Percentiles rank a stretch among this genome's conserved stretches.
Evolutionary conservation across 2,329 filamentous ascomycete species (phyloP).

Genomic region (Penicillium sp.): DNA sequence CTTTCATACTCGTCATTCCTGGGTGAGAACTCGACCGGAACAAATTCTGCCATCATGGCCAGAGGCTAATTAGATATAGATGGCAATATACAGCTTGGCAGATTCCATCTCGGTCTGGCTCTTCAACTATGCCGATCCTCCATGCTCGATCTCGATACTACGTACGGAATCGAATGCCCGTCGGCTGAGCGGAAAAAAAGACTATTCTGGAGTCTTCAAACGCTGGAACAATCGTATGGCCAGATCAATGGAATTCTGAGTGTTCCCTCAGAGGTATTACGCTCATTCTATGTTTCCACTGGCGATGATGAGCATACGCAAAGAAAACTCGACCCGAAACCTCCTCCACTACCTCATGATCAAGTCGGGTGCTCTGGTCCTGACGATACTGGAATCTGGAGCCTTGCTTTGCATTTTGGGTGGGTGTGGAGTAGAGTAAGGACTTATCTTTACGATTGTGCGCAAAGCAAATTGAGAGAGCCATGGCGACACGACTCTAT

Average conservation of each 20-base stretch:
- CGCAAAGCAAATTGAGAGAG: conserved; percentile 53
- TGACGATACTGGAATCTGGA: conserved; percentile 56
- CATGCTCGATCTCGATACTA: conserved; percentile 51
- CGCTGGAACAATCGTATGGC: conserved; percentile 57
- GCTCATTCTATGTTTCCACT: conserved; percentile 36
- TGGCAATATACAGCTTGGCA: conserved; percentile 54
- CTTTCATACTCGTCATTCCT: conserved; percentile 57
- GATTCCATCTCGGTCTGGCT: conserved; percentile 56
- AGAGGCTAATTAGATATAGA: conserved; percentile 36
- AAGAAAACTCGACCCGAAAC: conserved; percentile 35
- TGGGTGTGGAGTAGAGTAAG: conserved; percentile 56
- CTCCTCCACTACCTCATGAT: conserved; percentile 51
- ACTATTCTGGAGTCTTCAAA: conserved; percentile 57
- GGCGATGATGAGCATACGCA: conserved; percentile 21
- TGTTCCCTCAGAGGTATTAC: conserved; percentile 48
- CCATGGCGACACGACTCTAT: conserved; percentile 59
- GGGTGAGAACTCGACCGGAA: conserved; percentile 34
- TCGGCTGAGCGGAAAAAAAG: conserved; percentile 52
- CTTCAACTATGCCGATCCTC: conserved; percentile 57
- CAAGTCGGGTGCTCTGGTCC: conserved; percentile 48
- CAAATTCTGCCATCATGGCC: conserved; percentile 3
- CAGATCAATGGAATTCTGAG: conserved; percentile 52
- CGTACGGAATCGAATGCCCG: conserved; percentile 43
- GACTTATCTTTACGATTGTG: conserved; percentile 54
- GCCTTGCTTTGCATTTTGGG: conserved; percentile 53